These are phyloP conservation scores for Rhytidhysteron rufulum DNA, from an alignment of 2,329 filamentous ascomycete genomes.

Conservation along the genomic window DNA sequence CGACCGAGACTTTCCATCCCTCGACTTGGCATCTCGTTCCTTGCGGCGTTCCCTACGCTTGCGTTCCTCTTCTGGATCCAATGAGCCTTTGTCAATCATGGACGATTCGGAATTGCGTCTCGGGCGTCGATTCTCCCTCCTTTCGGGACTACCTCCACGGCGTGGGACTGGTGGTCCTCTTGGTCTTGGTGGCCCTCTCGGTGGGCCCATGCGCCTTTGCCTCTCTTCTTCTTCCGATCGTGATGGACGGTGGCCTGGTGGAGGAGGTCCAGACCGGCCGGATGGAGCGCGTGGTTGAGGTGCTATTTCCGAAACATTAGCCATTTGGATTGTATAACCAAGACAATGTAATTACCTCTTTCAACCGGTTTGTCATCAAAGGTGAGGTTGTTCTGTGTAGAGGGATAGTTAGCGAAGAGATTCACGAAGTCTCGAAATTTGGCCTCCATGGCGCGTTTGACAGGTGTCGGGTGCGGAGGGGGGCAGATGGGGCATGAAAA, in stretches of 20 bases:
- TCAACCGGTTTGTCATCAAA: slow-evolving; percentile 57
- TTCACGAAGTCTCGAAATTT: slow-evolving; percentile 35
- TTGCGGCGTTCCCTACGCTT: slow-evolving; percentile 48
- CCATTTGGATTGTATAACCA: too few relatives aligned
- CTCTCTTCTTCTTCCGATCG: slow-evolving; percentile 61
- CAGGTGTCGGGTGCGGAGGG: not conserved
- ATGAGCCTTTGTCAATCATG: slow-evolving; percentile 59
- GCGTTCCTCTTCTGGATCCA: slow-evolving; percentile 59
- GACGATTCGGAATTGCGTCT: slow-evolving; percentile 81
- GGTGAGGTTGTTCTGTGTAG: slow-evolving; percentile 61
- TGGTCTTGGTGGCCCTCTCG: slow-evolving; percentile 30
- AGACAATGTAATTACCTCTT: too few relatives aligned
- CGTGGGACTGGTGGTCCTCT: slow-evolving; percentile 36
- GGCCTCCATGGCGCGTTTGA: slow-evolving; percentile 32
- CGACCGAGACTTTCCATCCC: slow-evolving; percentile 36
- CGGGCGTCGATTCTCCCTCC: slow-evolving; percentile 49
- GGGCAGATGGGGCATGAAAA: slow-evolving; percentile 2
- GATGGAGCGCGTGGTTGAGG: slow-evolving; percentile 28
- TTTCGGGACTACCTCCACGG: slow-evolving; percentile 35
- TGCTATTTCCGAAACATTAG: slow-evolving; percentile 3
- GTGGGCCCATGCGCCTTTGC: slow-evolving; percentile 42
- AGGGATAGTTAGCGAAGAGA: slow-evolving; percentile 42
- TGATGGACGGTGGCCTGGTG: slow-evolving; percentile 56
- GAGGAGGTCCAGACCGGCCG: slow-evolving; percentile 45
- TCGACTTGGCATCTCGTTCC: slow-evolving; percentile 46